Evolutionary conservation across 2,329 filamentous ascomycete genomes (phyloP), one percentile per base, ranked within the genome.

Genomic region (Beauveria medogensis): DNA sequence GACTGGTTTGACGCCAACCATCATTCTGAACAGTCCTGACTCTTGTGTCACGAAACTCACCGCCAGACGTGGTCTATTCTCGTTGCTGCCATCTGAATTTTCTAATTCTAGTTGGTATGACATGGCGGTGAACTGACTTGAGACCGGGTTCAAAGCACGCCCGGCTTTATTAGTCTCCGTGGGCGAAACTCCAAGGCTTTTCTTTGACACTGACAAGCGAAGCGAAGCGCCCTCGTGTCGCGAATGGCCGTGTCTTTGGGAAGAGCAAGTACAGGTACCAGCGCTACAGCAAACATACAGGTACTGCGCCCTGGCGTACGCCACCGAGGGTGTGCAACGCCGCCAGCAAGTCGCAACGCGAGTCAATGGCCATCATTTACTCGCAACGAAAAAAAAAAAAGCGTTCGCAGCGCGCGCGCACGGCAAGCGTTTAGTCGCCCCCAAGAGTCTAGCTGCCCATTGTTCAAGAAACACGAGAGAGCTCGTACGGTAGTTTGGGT

Each of bases 1-100:
- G 50, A 9, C 16, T 46, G 26, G 54, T 6, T 28, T 53, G 40
- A 8, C 55, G 43, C 24, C 48, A 46, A 59, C 52, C 56, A 58
- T 22, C 2, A 22, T 22, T 22, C 22, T 22, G 22, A 12, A 14
- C 10, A 14, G 16, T 24, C 41, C 22, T 22, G 22, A 41, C 47
- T 50, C 26, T 37, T 59, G 37, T 34, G 16, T 59, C 41, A 30
- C 46, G 37, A 51, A 59, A 50, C 55, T 59, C 58, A 60, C 58
- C 58, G 58, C 58, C 28, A 48, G 41, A 48, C n/a, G 28, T 22
- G 12, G 16, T 26, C 14, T 28, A 37, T 30, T 43, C 20, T 4
- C 14, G n/a, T 28, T 24, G 20, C 18, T 12, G 16, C 37, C 5
- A 14, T 54, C 20, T 26, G 4, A 9, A 9, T 30, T 56, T 44